Percentiles rank a stretch among this genome's conserved stretches.
These are phyloP conservation scores for Xylariaceae sp. DNA, from an alignment of 2,329 filamentous ascomycete species.

Conservation along the genomic window DNA sequence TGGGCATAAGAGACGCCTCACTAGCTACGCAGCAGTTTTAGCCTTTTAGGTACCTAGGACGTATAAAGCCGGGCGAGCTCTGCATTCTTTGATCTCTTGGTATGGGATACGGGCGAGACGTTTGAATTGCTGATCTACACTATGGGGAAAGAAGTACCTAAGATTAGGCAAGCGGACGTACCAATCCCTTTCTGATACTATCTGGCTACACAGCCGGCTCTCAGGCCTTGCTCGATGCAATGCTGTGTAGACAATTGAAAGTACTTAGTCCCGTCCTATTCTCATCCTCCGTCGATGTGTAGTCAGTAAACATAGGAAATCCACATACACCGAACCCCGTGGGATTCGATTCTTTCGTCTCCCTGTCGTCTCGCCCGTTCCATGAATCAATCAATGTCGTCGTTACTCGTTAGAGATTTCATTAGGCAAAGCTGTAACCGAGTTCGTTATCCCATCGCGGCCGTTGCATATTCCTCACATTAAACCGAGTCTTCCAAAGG, in stretches of 20 bases:
- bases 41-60: neutral
- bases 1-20: neutral
- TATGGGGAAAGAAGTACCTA: no score
- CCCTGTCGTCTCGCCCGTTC: slow-evolving; percentile 1
- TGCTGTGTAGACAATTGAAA: no score
- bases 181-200: no score
- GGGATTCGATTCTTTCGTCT: neutral
- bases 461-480: slow-evolving; percentile 1
- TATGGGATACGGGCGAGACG: slow-evolving; percentile 6
- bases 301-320: no score
- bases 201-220: no score
- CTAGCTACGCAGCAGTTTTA: slow-evolving; percentile 1
- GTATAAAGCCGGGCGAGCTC: neutral
- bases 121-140: slow-evolving; percentile 3
- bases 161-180: no score
- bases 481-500: neutral
- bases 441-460: slow-evolving; percentile 3
- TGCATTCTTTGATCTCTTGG: neutral
- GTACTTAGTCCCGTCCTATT: no score
- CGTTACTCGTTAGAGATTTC: slow-evolving; percentile 8
- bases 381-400: slow-evolving; percentile 10
- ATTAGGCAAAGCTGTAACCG: slow-evolving; percentile 9
- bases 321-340: no score
- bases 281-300: no score
- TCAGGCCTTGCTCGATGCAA: no score